Base-by-base conservation (phyloP, 2,329 filamentous ascomycete genomes). In the Colletotrichum cuscutae region DNA sequence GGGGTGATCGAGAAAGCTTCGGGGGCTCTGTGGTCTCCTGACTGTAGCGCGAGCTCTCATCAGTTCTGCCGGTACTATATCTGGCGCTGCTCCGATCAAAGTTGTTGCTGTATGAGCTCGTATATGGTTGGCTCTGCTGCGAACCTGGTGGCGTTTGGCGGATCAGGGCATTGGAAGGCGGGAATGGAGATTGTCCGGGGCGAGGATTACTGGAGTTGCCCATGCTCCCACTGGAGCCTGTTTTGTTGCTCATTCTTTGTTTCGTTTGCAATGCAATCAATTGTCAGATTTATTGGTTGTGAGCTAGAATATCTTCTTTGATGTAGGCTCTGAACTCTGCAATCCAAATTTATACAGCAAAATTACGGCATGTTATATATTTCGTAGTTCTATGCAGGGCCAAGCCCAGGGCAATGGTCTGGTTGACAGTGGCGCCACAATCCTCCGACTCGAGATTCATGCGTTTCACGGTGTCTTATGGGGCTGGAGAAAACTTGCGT, bases 51-150 rank as follows among this genome's bases (percentile, higher is more conserved):
- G 56, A 67, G 61, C 46, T 62, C 24, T 62, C 53, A 1, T 70
- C 61, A 7, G 56, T 71, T 7, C 62, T 63, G 2, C 68, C 68
- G 8, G 71, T 71, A 22, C 71, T 73, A 53, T 67, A 64, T 26
- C 71, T 71, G 15, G 58, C 54, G 13, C 63, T 71, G n/a, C 32
- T 26, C 5, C 68, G 68, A n/a, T 73, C 68, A 24, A 71, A 73
- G 63, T 73, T 73, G 58, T 71, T 73, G 71, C 62, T 73, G 42
- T 73, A 73, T 22, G 71, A 71, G 53, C 57, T 71, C 5, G 58
- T 60, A 22, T 73, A 71, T 15, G 71, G 30, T 11, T 63, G 68
- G 30, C n/a, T 65, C 32, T 22, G 32, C 12, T 69, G 70, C 13
- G 53, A 46, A 2, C 42, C 9, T 32, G 32, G 24, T 4, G 53